A percentile compares a stretch with the other conserved stretches of the same genome.
These are phyloP conservation scores for Blechomonas ayalai DNA, from an alignment of 208 protist genomes.

Conservation along the genomic window DNA sequence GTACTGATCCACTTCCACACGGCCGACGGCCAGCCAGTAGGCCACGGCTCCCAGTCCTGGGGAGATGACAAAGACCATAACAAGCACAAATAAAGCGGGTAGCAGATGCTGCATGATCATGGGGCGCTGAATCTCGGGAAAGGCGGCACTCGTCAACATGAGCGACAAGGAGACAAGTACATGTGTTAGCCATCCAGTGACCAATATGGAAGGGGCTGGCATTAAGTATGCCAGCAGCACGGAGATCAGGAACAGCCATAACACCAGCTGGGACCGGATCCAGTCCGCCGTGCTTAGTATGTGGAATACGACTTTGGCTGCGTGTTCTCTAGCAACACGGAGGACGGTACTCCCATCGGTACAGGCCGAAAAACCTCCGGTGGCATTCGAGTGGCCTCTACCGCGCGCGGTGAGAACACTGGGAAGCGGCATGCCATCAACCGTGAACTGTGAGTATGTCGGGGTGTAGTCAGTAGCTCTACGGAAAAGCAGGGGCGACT, in stretches of 20 bases:
- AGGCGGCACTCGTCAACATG: conserved; percentile 11
- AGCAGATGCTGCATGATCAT: conserved; percentile 1
- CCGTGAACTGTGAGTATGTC: too few species aligned
- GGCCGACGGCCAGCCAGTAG: conserved; percentile 2
- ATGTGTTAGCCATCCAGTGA: conserved; percentile 1
- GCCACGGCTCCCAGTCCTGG: conserved; percentile 5
- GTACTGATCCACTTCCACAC: conserved; percentile 1
- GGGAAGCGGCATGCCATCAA: too few species aligned
- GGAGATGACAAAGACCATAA: conserved; percentile 9
- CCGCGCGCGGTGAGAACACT: not conserved
- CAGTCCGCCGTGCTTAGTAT: conserved; percentile 16
- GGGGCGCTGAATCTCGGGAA: conserved; percentile 8
- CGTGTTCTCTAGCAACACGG: too few species aligned
- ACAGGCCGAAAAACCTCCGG: conserved; percentile 9
- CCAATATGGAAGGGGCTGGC: conserved; percentile 4
- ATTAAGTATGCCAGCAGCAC: conserved; percentile 14
- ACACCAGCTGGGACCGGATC: conserved; percentile 13
- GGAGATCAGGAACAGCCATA: conserved; percentile 13
- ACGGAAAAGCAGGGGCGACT: too few species aligned
- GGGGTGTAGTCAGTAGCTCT: too few species aligned
- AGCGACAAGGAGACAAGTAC: conserved; percentile 12
- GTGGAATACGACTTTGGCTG: too few species aligned
- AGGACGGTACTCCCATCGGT: conserved; percentile 10
- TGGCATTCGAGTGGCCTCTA: not conserved
- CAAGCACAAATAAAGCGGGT: not conserved